phyloP scores from a whole-genome alignment of 257 asterid genomes.

The Solanum chiquidenum region DNA sequence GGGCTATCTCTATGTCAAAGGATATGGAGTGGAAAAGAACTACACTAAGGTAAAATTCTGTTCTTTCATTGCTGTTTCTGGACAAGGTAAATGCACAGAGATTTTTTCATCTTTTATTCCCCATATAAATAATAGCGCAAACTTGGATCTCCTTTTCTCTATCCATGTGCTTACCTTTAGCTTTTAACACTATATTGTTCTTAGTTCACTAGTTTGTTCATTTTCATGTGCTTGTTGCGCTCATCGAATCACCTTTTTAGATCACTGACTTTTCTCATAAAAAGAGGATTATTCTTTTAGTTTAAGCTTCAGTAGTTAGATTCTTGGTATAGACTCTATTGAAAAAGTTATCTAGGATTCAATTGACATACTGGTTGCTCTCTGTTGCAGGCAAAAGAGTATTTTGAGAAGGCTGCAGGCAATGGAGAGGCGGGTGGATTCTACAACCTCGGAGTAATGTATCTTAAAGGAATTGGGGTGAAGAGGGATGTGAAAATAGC shows the following conservation, averaged over 20 bases:
- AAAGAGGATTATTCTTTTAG: not conserved
- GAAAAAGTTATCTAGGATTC: not conserved
- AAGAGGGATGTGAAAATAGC: conserved; percentile 79
- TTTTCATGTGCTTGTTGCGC: not conserved
- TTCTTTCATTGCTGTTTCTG: not conserved
- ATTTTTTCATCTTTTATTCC: not conserved
- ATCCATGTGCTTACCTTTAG: not conserved
- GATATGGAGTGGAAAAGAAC: conserved; percentile 95
- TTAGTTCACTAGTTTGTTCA: not conserved
- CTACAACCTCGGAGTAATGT: conserved; percentile 94
- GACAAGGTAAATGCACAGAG: not conserved
- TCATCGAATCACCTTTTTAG: not conserved
- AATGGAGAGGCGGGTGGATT: conserved; percentile 84
- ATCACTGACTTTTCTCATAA: not conserved
- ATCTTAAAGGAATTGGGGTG: conserved; percentile 83
- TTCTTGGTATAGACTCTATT: not conserved
- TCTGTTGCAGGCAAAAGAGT: conserved; percentile 70
- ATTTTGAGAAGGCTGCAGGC: conserved; percentile 91
- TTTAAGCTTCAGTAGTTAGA: not conserved
- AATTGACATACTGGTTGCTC: not conserved
- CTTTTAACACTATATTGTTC: not conserved
- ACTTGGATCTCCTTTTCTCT: not conserved
- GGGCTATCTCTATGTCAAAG: conserved; percentile 93
- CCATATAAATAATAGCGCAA: not conserved
- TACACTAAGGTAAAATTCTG: conserved; percentile 50